These are phyloP conservation scores for Talaromyces verruculosus DNA, from an alignment of 2,329 filamentous ascomycete genomes.

Conservation along the genomic window DNA sequence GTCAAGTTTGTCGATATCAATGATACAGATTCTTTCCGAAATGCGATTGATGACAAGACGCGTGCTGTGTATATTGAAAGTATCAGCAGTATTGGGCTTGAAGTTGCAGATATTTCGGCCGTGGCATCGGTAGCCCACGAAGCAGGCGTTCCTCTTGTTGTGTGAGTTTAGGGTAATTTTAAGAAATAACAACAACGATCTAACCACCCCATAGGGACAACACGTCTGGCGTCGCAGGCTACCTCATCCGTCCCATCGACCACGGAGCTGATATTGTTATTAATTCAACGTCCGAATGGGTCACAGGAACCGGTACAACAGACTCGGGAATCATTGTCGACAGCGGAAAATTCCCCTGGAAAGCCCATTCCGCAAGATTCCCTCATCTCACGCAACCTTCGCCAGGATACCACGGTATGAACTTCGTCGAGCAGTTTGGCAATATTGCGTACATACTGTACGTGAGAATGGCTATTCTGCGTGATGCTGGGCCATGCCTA, in stretches of 20 bases:
- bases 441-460: slow-evolving; percentile 73
- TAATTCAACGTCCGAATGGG: slow-evolving; percentile 91
- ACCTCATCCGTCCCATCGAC: slow-evolving; percentile 77
- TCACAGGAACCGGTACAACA: slow-evolving; percentile 85
- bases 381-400: slow-evolving; percentile 79
- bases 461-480: slow-evolving; percentile 74
- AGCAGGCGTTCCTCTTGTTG: slow-evolving; percentile 64
- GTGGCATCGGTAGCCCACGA: slow-evolving; percentile 75
- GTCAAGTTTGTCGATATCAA: slow-evolving; percentile 82
- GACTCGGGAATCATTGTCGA: slow-evolving; percentile 81
- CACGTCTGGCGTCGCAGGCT: slow-evolving; percentile 86
- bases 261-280: slow-evolving; percentile 88
- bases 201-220: slow-evolving; percentile 56
- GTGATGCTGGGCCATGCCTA: slow-evolving; percentile 71
- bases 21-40: slow-evolving; percentile 70
- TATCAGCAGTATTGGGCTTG: slow-evolving; percentile 86
- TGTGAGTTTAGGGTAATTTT: slow-evolving; percentile 34
- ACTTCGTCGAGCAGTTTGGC: slow-evolving; percentile 85
- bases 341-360: slow-evolving; percentile 81
- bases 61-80: slow-evolving; percentile 86
- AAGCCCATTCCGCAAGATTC: slow-evolving; percentile 66
- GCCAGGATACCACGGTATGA: slow-evolving; percentile 81
- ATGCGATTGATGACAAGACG: slow-evolving; percentile 81
- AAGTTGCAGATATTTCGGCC: slow-evolving; percentile 80
- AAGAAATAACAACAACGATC: neutral